Conservation (phyloP, 139 green algal species). For the Chlamydomonas schloesseri region DNA sequence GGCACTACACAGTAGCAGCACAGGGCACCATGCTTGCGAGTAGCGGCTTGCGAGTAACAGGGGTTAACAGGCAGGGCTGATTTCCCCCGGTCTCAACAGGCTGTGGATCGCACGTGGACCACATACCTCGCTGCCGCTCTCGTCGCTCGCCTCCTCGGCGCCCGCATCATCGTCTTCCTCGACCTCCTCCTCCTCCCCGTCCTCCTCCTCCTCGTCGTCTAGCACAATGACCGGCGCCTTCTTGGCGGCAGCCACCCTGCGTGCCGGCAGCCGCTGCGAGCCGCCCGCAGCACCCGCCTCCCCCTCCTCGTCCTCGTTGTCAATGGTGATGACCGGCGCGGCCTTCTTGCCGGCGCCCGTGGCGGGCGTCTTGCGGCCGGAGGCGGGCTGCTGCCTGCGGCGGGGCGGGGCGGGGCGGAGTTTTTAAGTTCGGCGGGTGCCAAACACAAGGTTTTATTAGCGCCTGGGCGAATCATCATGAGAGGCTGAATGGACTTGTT, state of each 20-base stretch:
- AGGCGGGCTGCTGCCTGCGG: neutral
- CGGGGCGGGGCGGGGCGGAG: neutral
- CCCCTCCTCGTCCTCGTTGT: neutral
- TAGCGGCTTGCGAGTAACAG: no score
- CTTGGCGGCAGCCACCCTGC: no score
- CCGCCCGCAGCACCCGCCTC: neutral
- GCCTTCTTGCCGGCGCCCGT: neutral
- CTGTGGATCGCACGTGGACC: no score
- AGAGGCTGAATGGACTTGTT: no score
- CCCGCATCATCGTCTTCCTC: neutral
- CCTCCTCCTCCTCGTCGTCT: neutral
- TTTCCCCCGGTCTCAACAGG: no score
- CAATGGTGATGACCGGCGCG: neutral
- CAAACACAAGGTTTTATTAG: neutral
- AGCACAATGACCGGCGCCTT: slow-evolving; percentile 6
- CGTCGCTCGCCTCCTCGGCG: neutral
- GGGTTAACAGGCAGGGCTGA: no score
- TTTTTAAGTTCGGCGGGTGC: no score
- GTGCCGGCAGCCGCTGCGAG: neutral
- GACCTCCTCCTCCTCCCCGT: neutral
- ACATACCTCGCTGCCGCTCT: no score
- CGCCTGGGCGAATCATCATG: no score
- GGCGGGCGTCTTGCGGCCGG: neutral
- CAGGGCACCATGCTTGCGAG: no score
- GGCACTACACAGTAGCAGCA: no score